Conservation (phyloP, 2,329 filamentous ascomycete species). For the Paraconiothyrium sp. region DNA sequence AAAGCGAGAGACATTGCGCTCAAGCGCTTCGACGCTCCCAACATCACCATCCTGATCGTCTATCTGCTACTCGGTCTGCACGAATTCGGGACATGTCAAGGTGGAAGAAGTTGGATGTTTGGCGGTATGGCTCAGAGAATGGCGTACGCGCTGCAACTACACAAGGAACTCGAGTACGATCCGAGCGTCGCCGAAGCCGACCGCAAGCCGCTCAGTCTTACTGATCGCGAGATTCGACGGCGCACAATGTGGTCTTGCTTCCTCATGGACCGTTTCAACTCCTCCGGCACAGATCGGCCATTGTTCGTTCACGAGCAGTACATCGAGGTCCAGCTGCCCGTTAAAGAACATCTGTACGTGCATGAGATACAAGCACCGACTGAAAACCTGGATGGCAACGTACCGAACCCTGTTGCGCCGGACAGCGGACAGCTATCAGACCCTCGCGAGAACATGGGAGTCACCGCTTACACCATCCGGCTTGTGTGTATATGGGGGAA, state of each 20-base stretch:
- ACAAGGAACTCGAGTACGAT: conserved; percentile 88
- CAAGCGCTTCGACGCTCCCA: conserved; percentile 90
- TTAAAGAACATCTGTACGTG: conserved; percentile 89
- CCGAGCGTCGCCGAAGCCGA: conserved; percentile 70
- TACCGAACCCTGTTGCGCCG: conserved; percentile 69
- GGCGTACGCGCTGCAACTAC: conserved; percentile 94
- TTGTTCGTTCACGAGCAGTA: conserved; percentile 91
- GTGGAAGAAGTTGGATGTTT: conserved; percentile 93
- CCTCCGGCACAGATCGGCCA: conserved; percentile 90
- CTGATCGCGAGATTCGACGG: conserved; percentile 90
- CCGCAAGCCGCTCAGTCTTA: conserved; percentile 78
- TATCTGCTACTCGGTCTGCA: conserved; percentile 89
- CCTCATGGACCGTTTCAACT: conserved; percentile 97
- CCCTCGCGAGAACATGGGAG: conserved; percentile 87
- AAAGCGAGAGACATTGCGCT: conserved; percentile 88
- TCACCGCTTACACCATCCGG: conserved; percentile 88
- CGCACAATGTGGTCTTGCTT: conserved; percentile 99
- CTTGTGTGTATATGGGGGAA: conserved; percentile 89
- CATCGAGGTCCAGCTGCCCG: conserved; percentile 86
- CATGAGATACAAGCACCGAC: conserved; percentile 90
- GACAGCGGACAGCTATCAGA: conserved; percentile 73
- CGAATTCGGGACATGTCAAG: conserved; percentile 96
- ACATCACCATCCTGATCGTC: conserved; percentile 93
- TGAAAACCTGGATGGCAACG: conserved; percentile 78
- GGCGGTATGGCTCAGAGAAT: conserved; percentile 95